These are phyloP conservation scores for Penicillium sp. DNA, from an alignment of 2,329 filamentous ascomycete genomes.

Conservation along the genomic window DNA sequence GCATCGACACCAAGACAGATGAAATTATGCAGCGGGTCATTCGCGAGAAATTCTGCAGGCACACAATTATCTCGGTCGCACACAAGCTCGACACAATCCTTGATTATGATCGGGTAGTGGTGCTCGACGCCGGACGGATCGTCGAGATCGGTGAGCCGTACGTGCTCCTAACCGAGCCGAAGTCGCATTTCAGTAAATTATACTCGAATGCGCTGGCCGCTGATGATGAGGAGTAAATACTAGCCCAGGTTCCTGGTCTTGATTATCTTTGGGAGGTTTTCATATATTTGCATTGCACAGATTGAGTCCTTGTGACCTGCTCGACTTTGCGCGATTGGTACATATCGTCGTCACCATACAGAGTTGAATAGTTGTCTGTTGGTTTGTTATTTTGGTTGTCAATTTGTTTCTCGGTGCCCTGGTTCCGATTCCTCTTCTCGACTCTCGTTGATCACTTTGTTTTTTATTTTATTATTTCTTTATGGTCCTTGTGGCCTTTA, in stretches of 20 bases:
- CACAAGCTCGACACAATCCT: conserved; percentile 53
- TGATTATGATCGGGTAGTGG: conserved; percentile 39
- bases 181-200: conserved; percentile 38
- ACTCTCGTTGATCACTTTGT: conserved; percentile 9
- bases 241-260: background rate
- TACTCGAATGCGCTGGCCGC: conserved; percentile 28
- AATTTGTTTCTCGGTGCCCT: conserved; percentile 1
- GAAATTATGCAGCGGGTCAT: conserved; percentile 57
- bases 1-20: conserved; percentile 59
- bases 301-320: conserved; percentile 6
- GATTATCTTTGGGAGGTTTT: background rate
- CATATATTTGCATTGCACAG: conserved; percentile 15
- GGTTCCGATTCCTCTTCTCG: conserved; percentile 11
- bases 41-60: conserved; percentile 51
- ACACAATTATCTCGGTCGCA: conserved; percentile 60
- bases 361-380: conserved; percentile 1
- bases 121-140: conserved; percentile 37
- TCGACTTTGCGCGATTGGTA: conserved; percentile 13
- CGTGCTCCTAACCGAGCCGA: conserved; percentile 33
- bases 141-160: conserved; percentile 39
- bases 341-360: conserved; percentile 22
- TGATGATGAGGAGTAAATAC: conserved; percentile 22
- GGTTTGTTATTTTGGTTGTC: conserved; percentile 7
- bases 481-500: conserved; percentile 1
- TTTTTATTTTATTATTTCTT: background rate